Base-by-base conservation (phyloP, 257 asterid species). In the Vinca minor region DNA sequence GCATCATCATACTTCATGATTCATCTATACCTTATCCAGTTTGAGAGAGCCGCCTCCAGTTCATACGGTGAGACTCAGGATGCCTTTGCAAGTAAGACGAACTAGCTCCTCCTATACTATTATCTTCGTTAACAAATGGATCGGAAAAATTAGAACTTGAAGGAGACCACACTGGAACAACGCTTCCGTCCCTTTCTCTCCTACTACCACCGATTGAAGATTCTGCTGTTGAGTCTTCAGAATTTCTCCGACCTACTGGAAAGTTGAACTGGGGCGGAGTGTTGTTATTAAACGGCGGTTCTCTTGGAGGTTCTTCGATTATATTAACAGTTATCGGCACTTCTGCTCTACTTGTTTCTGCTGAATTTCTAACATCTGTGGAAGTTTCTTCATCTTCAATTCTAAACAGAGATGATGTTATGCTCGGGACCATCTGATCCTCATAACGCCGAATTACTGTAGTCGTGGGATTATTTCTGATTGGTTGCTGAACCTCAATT, bases 361-460 rank as follows among this genome's bases (percentile, higher is more conserved):
- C 82, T 5, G 82, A 39, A 48, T 65, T 75, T 68, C 95, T 70
- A 26, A 78, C 65, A 36, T 79, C 83, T 17, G 66, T 56, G 0
- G 96, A 87, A 5, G 82, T 79, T 58, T 82, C 87, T 68, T 84
- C 94, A 23, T 83, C 95, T 53, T 80, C 95, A 35, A 69, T 78
- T 67, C 91, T 79, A 53, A 86, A 54, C 11, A 78, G 73, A 14
- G 95, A 84, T 44, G 89, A 76, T 12, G 98, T 87, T 68, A 92
- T 84, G 82, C 89, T 92, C 4, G 98, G 98, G 31, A 92, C 97
- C 97, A 89, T 89, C 76, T 91, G 98, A 75, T 91, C 95, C 62
- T 77, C 87, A 11, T 86, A 89, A 17, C 80, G 83, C 53, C 90
- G 72, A 7, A 52, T 53, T 12, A 65, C 61, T 23, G 84, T 56